Evolutionary conservation across 2,329 filamentous ascomycete genomes (phyloP).

Genomic region (Alternaria tenuissima): DNA sequence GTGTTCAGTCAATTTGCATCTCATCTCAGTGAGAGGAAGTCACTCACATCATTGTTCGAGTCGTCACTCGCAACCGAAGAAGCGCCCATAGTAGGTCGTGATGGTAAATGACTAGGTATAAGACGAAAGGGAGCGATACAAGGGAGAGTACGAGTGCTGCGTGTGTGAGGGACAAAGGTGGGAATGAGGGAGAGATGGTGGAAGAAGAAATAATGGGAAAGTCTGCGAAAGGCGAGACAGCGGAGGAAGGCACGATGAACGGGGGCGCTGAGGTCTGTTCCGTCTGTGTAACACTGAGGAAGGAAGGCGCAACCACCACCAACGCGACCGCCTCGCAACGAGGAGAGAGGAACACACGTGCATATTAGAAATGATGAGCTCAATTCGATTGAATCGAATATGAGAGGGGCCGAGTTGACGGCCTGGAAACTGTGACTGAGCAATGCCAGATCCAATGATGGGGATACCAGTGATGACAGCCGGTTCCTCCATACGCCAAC

Average conservation of each 20-base stretch:
- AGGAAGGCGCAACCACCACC: conserved; percentile 14
- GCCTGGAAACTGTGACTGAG: background rate
- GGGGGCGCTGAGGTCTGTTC: conserved; percentile 24
- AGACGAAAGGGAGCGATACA: conserved; percentile 15
- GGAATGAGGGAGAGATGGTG: background rate
- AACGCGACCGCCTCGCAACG: background rate
- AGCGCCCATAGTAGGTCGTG: conserved; percentile 44
- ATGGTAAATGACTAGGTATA: conserved; percentile 2
- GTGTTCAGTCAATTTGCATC: background rate
- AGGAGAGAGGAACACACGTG: too few species aligned
- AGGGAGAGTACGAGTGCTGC: conserved; percentile 5
- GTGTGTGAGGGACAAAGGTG: background rate
- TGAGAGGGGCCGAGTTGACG: background rate
- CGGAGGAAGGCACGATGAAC: conserved; percentile 17
- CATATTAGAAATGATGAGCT: background rate
- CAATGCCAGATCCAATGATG: background rate
- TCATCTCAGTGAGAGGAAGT: background rate
- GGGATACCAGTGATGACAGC: background rate
- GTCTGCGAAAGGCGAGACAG: conserved; percentile 1
- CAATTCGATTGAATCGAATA: background rate
- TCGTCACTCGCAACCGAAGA: conserved; percentile 63
- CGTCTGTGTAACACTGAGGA: conserved; percentile 25
- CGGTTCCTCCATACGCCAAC: background rate
- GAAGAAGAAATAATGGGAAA: background rate
- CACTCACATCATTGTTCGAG: conserved; percentile 58